Evolutionary conservation across 2,329 filamentous ascomycete genomes (phyloP), one percentile per base, ranked within the genome.

Genomic region (Botryotinia globosa): DNA sequence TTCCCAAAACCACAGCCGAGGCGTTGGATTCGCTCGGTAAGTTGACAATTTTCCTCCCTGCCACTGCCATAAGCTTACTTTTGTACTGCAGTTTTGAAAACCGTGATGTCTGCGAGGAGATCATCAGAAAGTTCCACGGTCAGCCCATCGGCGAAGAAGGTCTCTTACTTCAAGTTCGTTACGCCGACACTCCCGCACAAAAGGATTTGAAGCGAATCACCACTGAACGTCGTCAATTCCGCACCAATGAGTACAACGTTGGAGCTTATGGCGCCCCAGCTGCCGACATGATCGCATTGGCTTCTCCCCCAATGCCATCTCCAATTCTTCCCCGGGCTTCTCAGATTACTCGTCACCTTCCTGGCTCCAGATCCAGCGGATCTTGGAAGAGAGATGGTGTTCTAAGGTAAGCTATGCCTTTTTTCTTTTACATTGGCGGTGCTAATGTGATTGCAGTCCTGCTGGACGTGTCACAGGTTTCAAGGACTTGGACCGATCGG

Each of bases 121-220:
- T 99, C 77, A 94, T 99, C 82, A 86, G 87, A 78, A 90, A 92
- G 76, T 99, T 92, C 83, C 94, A 97, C 83, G 95, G 96, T 76
- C 85, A 90, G 77, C 85, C 88, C 44, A 87, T 93, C 76, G 92
- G 92, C 58, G 90, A 92, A 48, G 93, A 97, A 79, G 90, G 91
- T 42, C 89, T 96, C 76, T 90, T 94, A 75, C 89, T 96, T 83
- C 94, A 98, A 83, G 94, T 99, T 77, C 94, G 96, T 76, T 99
- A 97, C 82, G 95, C 97, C 75, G 96, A 99, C 80, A 99, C 96
- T 54, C 93, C 96, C 72, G 92, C 95, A 75, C 96, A 99, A 83
- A 99, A 99, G 76, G 90, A 96, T 81, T 87, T 99, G 77, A 99
- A 99, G 87, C 92, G 96, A 76, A 92, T 98, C 81, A 98, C 95